Conservation (phyloP, 352 stramenopile species). For the Phytophthora niederhauseri region DNA sequence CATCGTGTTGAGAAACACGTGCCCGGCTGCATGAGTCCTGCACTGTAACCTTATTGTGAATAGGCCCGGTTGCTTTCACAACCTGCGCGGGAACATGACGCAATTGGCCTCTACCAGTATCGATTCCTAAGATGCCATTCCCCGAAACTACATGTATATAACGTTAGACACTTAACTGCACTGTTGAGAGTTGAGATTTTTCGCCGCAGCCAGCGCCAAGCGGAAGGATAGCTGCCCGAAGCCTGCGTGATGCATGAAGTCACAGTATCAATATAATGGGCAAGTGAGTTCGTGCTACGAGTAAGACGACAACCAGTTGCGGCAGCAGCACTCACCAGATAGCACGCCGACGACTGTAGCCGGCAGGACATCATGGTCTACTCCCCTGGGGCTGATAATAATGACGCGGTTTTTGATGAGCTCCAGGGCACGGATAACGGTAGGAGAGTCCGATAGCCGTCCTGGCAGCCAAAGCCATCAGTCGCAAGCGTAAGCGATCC, state of each 20-base stretch:
- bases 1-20: not conserved
- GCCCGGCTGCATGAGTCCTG: not conserved
- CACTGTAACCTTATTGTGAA: too few species aligned
- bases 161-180: not conserved
- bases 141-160: too few species aligned
- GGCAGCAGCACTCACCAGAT: slow-evolving; percentile 27
- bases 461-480: slow-evolving; percentile 13
- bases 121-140: not conserved
- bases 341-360: slow-evolving; percentile 43
- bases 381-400: slow-evolving; percentile 37
- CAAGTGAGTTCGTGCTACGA: not conserved
- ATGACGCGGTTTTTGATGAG: slow-evolving; percentile 38
- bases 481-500: not conserved
- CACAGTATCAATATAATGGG: not conserved
- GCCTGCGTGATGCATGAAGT: slow-evolving; percentile 3
- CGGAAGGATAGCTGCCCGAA: slow-evolving; percentile 25
- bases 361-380: slow-evolving; percentile 42
- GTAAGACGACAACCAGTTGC: not conserved
- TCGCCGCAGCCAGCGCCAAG: slow-evolving; percentile 22
- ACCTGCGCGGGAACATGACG: not conserved
- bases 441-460: slow-evolving; percentile 39
- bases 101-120: not conserved
- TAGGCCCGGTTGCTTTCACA: not conserved
- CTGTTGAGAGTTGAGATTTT: slow-evolving; percentile 18
- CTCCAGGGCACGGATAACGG: slow-evolving; percentile 38